A percentile compares a stretch with the other conserved stretches of the same genome.
Evolutionary conservation across 73 alveolate species (phyloP).

Genomic region (Paraurostyla sp.): DNA sequence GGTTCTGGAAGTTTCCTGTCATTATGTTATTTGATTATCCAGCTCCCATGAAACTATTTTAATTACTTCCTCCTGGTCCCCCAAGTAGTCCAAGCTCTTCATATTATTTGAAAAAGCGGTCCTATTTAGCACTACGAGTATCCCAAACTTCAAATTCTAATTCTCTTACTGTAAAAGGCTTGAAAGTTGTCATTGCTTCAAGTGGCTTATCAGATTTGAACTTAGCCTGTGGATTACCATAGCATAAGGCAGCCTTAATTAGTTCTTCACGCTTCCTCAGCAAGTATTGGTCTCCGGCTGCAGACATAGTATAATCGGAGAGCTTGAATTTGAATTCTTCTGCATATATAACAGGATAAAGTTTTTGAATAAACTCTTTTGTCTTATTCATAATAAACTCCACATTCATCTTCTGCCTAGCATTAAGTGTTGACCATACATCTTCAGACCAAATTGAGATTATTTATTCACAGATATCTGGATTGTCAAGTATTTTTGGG

Average conservation of each 20-base stretch:
- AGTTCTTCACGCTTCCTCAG: constrained; percentile 40
- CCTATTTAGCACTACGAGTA: constrained; percentile 18
- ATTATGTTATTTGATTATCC: no score
- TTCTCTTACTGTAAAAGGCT: constrained; percentile 74
- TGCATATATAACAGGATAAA: constrained; percentile 69
- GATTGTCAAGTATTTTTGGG: constrained; percentile 75
- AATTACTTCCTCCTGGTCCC: background rate
- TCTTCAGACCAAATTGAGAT: constrained; percentile 61
- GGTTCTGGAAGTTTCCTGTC: no score
- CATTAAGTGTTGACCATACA: background rate
- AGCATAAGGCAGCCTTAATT: constrained; percentile 59
- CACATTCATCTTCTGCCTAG: constrained; percentile 14
- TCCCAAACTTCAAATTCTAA: constrained; percentile 68
- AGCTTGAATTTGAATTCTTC: constrained; percentile 64
- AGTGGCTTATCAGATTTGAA: constrained; percentile 44
- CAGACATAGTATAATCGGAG: constrained; percentile 45
- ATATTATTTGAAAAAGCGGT: constrained; percentile 29
- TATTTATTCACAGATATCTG: constrained; percentile 68
- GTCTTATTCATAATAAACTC: constrained; percentile 42
- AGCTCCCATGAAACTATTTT: background rate
- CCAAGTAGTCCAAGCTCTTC: constrained; percentile 50
- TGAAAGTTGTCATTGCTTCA: constrained; percentile 68
- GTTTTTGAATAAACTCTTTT: constrained; percentile 18
- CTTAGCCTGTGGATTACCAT: constrained; percentile 24
- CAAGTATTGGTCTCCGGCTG: constrained; percentile 42